phyloP scores from a whole-genome alignment of 1,284 basidiomycete species.

The Xanthoconium separans region DNA sequence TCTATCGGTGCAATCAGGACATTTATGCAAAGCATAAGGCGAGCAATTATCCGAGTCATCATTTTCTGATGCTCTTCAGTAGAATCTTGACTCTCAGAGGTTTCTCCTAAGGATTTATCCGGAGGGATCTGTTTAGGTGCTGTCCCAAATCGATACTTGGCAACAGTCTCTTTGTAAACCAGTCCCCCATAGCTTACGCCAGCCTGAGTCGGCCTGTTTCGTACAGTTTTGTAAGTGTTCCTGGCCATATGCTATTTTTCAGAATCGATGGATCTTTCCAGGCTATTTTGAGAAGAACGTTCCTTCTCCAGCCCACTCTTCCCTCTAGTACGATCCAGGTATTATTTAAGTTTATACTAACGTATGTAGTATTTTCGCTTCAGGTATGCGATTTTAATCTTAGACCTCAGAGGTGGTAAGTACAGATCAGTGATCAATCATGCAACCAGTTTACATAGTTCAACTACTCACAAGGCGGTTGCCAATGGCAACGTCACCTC shows the following conservation, averaged over 20 bases:
- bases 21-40: not conserved
- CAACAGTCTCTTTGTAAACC: not conserved
- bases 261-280: not conserved
- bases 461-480: slow-evolving; percentile 3
- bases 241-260: slow-evolving; percentile 1
- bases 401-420: not conserved
- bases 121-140: not conserved
- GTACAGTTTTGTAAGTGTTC: not conserved
- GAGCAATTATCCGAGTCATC: not conserved
- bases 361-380: not conserved
- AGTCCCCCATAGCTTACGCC: not conserved
- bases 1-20: not conserved
- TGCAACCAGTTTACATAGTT: too few relatives aligned
- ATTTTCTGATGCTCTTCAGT: not conserved
- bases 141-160: not conserved
- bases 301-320: not conserved
- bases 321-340: not conserved
- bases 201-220: not conserved
- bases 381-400: slow-evolving; percentile 4
- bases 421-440: not conserved
- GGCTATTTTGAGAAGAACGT: slow-evolving; percentile 1
- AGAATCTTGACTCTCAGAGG: not conserved
- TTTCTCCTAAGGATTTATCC: not conserved
- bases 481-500: slow-evolving; percentile 9
- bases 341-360: not conserved